phyloP scores from a whole-genome alignment of 2,329 filamentous ascomycete genomes.

The Colletotrichum tabaci region DNA sequence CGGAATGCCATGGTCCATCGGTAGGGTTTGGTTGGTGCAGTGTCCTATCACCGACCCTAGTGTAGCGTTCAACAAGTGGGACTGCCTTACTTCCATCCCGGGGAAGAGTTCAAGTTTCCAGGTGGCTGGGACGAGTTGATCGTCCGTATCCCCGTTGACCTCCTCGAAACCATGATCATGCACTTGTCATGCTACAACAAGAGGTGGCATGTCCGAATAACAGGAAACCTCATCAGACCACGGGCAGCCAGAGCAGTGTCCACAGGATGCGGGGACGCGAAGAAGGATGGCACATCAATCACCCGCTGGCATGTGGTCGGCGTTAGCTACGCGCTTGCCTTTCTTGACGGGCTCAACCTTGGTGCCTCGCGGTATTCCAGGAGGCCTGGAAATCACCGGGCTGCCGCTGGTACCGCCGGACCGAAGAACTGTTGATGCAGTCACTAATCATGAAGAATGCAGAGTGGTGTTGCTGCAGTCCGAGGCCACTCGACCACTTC shows the following conservation, averaged over 20 bases:
- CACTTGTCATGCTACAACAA: neutral
- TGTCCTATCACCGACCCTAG: neutral
- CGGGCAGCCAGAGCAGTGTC: neutral
- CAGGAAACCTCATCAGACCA: constrained; percentile 4
- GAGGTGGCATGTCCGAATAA: neutral
- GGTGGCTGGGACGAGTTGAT: constrained; percentile 33
- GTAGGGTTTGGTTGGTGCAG: constrained; percentile 13
- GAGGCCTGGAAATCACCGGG: constrained; percentile 11
- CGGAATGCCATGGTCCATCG: neutral
- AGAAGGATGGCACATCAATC: constrained; percentile 21
- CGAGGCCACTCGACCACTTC: neutral
- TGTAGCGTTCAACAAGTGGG: constrained; percentile 14
- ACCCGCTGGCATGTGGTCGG: constrained; percentile 32
- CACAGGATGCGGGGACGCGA: constrained; percentile 3
- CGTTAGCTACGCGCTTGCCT: constrained; percentile 22
- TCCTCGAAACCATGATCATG: neutral
- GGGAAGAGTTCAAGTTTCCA: constrained; percentile 30
- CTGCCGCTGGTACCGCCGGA: constrained; percentile 12
- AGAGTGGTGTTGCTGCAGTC: neutral
- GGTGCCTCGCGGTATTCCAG: constrained; percentile 17
- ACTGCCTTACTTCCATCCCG: constrained; percentile 19
- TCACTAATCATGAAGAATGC: neutral
- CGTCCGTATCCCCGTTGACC: constrained; percentile 8
- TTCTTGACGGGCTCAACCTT: constrained; percentile 21
- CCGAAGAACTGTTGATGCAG: neutral